phyloP scores from a whole-genome alignment of 2,329 filamentous ascomycete genomes.

The Acrocalymma vagum region DNA sequence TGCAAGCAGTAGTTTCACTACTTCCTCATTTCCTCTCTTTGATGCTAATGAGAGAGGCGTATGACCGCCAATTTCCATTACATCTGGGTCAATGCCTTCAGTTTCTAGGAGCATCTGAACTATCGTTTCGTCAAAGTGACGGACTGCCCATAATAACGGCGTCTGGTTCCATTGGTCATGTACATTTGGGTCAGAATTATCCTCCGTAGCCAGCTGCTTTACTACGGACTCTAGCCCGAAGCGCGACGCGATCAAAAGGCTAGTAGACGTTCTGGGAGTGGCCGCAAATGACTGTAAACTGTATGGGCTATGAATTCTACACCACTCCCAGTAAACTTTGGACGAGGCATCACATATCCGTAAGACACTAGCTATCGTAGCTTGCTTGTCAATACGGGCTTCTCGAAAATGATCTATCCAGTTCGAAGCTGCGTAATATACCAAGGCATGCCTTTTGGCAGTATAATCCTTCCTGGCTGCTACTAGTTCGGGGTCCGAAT shows the following conservation, averaged over 20 bases:
- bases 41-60: conserved; percentile 1
- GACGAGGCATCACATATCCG: no score
- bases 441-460: conserved; percentile 3
- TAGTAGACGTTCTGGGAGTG: no score
- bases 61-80: conserved; percentile 2
- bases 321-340: no score
- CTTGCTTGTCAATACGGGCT: conserved; percentile 9
- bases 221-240: background rate
- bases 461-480: background rate
- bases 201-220: background rate
- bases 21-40: background rate
- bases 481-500: conserved; percentile 8
- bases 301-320: no score
- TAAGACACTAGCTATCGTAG: no score
- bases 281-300: no score
- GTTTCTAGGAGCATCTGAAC: background rate
- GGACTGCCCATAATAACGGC: conserved; percentile 1
- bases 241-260: no score
- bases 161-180: conserved; percentile 1
- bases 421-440: conserved; percentile 15
- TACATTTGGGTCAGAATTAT: conserved; percentile 1
- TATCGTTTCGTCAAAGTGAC: background rate
- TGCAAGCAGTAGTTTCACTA: conserved; percentile 2
- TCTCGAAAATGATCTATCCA: conserved; percentile 19
- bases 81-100: conserved; percentile 1